Evolutionary conservation across 805 yeast genomes (phyloP), one percentile per base, ranked within the genome.

Genomic region (Pichia exigua): DNA sequence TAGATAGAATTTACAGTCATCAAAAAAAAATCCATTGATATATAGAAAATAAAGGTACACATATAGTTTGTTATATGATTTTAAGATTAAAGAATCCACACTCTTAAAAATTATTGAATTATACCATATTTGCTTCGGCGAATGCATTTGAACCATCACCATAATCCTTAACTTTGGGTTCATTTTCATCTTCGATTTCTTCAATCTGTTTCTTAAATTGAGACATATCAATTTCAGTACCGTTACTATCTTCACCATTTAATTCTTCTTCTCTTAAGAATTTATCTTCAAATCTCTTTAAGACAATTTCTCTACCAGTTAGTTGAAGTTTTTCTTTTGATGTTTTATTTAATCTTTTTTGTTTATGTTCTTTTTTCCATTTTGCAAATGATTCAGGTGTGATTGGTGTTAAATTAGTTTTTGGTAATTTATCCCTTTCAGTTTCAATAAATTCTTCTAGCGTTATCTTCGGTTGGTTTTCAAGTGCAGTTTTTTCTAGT

Each of bases 371-470:
- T 58, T 70, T 65, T 71, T 91, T 90, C 98, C 99, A 94, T 62
- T 77, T 78, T 32, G 76, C 76, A 67, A 94, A 94, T 17, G 91
- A 67, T 53, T 85, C 90, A 26, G 81, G 72, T 1, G 95, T 91
- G 56, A 95, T 89, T 32, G 97, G 97, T 1, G 97, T 92, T 63
- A 86, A 74, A 46, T 77, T 78, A 15, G 75, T 76, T 66, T 75
- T 77, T 61, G 95, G 95, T 64, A 94, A 74, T 66, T 82, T 83
- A 56, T 81, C 85, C 72, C 97, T 84, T 71, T 91, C 99, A 52
- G 92, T 82, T 66, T 95, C 99, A 58, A 94, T 79, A 66, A 94
- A 94, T 56, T 95, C 99, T 70, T 94, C 99, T 62, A 94, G 75
- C 0, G 98, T 88, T 62, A 95, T 87, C 74, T 85, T 85, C 50